Conservation (phyloP, 306 rosid species). For the Clitoria ternatea region DNA sequence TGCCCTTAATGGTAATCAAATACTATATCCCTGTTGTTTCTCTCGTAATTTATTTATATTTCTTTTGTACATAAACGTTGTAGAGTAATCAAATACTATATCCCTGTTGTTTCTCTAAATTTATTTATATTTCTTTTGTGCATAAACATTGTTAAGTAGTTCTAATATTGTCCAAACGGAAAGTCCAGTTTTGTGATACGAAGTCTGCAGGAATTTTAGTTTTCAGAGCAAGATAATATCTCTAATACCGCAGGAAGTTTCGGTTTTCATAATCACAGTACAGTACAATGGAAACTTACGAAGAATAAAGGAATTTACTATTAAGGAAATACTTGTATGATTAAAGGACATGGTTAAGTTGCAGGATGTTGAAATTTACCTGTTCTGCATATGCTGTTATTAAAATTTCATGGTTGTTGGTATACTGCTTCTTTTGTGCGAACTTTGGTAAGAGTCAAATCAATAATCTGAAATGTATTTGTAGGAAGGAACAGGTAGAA, state of each 20-base stretch:
- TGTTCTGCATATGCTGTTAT: background rate
- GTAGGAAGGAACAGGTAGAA: conserved; percentile 32
- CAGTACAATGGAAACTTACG: background rate
- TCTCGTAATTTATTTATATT: background rate
- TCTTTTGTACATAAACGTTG: background rate
- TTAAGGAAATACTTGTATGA: background rate
- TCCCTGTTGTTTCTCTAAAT: background rate
- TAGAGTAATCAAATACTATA: conserved; percentile 16
- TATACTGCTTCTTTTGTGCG: background rate
- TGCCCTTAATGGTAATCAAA: conserved; percentile 26
- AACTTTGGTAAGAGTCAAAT: background rate
- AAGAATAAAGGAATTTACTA: background rate
- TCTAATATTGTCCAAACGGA: background rate
- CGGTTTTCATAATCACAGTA: background rate
- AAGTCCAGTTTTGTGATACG: background rate
- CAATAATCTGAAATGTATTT: background rate
- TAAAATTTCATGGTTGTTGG: background rate
- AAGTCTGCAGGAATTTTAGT: background rate
- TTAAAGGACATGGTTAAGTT: background rate
- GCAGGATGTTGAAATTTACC: background rate
- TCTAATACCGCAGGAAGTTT: background rate
- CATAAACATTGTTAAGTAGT: conserved; percentile 15
- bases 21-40: background rate
- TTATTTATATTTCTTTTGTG: background rate
- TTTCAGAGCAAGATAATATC: background rate